phyloP scores from a whole-genome alignment of 1,284 basidiomycete species.

The Pyrrhoderma lamaoense region DNA sequence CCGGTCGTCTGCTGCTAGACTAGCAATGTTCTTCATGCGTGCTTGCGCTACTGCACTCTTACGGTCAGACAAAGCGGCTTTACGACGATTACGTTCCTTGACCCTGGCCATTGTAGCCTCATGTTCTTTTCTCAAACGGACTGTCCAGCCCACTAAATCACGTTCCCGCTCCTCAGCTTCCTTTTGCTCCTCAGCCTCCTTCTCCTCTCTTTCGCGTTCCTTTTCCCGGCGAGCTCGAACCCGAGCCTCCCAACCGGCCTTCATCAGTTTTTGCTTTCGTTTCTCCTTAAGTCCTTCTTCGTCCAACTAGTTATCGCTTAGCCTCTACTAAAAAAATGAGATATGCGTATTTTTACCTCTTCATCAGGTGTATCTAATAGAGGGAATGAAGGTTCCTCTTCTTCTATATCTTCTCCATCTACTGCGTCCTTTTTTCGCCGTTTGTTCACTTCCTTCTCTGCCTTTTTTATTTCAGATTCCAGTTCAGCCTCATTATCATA shows the following conservation, averaged over 20 bases:
- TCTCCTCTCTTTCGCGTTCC: conserved; percentile 72
- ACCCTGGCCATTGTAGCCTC: conserved; percentile 81
- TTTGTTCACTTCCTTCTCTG: conserved; percentile 62
- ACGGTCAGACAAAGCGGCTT: conserved; percentile 80
- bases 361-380: conserved; percentile 88
- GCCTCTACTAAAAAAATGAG: neutral
- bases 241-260: conserved; percentile 92
- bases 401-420: conserved; percentile 49
- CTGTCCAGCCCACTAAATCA: conserved; percentile 69
- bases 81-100: conserved; percentile 76
- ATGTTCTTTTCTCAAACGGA: conserved; percentile 67
- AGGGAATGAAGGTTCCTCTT: conserved; percentile 81
- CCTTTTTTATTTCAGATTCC: conserved; percentile 72
- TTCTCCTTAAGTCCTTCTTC: conserved; percentile 95
- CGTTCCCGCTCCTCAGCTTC: conserved; percentile 77
- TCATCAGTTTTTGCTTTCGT: conserved; percentile 86
- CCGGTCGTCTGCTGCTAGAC: conserved; percentile 79
- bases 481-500: conserved; percentile 61
- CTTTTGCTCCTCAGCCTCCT: conserved; percentile 61
- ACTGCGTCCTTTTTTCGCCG: conserved; percentile 68
- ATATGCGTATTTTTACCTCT: conserved; percentile 42
- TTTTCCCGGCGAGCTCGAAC: conserved; percentile 84
- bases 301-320: conserved; percentile 51
- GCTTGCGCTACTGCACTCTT: conserved; percentile 96
- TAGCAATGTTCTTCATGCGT: conserved; percentile 95